These are phyloP conservation scores for Eragrostis tef DNA, from an alignment of 202 grass and related monocot species.

Conservation along the genomic window DNA sequence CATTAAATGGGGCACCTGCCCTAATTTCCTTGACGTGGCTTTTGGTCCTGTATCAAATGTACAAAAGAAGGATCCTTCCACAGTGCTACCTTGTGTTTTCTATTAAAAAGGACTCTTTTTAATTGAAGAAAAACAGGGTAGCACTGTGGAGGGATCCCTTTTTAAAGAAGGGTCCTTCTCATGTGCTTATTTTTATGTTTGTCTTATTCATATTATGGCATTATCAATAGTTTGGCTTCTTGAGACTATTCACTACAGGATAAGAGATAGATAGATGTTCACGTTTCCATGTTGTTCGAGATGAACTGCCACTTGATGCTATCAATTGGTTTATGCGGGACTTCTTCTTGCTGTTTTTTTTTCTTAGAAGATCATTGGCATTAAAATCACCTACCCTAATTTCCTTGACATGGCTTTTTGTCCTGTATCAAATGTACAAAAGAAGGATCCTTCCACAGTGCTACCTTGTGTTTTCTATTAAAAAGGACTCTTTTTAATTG, in stretches of 20 bases:
- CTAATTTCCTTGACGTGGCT: neutral
- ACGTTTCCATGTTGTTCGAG: conserved; percentile 6
- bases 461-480: neutral
- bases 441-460: conserved; percentile 15
- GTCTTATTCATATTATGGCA: neutral
- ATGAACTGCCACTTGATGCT: neutral
- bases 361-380: neutral
- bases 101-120: too few species aligned
- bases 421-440: conserved; percentile 5
- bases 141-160: too few species aligned
- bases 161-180: neutral
- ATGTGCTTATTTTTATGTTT: conserved; percentile 12
- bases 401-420: neutral
- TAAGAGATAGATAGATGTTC: conserved; percentile 9
- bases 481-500: too few species aligned
- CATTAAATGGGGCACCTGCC: neutral
- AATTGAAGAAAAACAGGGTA: too few species aligned
- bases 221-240: conserved; percentile 14
- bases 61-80: conserved; percentile 14
- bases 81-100: neutral
- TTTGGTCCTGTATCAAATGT: conserved; percentile 11
- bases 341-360: conserved; percentile 10
- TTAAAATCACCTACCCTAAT: neutral
- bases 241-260: neutral
- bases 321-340: conserved; percentile 21